Conservation (phyloP, 2,329 filamentous ascomycete genomes). For the Penicillium sp. region DNA sequence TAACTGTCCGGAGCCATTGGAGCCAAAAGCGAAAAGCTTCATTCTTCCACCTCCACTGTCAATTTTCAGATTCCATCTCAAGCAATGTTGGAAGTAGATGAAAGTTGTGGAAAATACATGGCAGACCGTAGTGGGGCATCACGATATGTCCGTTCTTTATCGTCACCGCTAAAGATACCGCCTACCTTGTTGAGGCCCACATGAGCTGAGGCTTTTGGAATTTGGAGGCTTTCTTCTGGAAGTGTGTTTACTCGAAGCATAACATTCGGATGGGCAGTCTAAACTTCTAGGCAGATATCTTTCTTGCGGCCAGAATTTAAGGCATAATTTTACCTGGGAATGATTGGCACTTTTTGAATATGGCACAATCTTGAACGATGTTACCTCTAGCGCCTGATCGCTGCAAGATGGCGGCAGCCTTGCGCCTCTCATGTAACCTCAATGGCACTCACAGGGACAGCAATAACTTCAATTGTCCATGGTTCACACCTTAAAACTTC, state of each 20-base stretch:
- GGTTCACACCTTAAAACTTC: not conserved
- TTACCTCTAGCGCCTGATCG: not conserved
- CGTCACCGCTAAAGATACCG: not conserved
- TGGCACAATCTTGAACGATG: not conserved
- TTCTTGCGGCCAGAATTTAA: too few species aligned
- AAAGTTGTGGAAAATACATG: not conserved
- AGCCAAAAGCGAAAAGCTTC: constrained; percentile 68
- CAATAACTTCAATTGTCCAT: not conserved
- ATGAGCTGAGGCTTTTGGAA: too few species aligned
- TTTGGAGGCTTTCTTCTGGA: too few species aligned
- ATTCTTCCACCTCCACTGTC: constrained; percentile 19
- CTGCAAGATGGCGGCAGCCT: not conserved
- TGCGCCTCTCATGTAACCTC: not conserved
- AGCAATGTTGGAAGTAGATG: not conserved
- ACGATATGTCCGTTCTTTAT: not conserved
- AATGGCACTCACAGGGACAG: not conserved
- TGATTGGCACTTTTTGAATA: not conserved
- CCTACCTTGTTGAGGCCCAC: not conserved
- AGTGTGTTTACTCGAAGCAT: too few species aligned
- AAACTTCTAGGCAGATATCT: too few species aligned
- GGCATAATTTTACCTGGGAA: not conserved
- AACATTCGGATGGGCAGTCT: too few species aligned
- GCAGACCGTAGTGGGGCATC: not conserved
- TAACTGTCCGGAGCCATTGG: constrained; percentile 75
- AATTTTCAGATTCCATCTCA: not conserved